Conservation (phyloP, 2,329 filamentous ascomycete species). For the Aspergillus aculeatinus region DNA sequence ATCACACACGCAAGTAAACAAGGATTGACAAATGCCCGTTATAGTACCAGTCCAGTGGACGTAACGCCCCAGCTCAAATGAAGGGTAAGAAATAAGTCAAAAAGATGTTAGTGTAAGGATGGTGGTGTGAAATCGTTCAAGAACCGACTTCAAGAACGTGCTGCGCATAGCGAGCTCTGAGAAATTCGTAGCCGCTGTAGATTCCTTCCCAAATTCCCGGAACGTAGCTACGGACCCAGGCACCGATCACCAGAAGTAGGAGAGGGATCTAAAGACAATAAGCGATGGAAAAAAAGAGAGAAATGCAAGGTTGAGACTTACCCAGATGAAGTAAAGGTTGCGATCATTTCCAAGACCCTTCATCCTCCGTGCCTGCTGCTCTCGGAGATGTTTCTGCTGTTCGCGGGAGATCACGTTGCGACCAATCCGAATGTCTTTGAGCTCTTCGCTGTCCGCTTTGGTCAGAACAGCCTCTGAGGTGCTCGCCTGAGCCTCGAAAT, state of each 20-base stretch:
- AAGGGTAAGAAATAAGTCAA: slow-evolving; percentile 16
- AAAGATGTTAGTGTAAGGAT: slow-evolving; percentile 16
- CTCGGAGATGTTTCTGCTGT: slow-evolving; percentile 48
- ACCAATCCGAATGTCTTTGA: slow-evolving; percentile 45
- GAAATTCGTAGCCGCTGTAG: slow-evolving; percentile 39
- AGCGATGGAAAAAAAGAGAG: slow-evolving; percentile 16
- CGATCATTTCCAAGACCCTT: slow-evolving; percentile 51
- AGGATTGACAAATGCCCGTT: slow-evolving; percentile 19
- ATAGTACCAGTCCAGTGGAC: slow-evolving; percentile 17
- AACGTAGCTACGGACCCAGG: slow-evolving; percentile 46
- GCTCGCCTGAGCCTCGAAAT: slow-evolving; percentile 41
- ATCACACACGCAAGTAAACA: slow-evolving; percentile 14
- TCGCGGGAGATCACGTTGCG: slow-evolving; percentile 44
- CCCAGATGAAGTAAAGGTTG: slow-evolving; percentile 57
- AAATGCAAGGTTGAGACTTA: slow-evolving; percentile 32
- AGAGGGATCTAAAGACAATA: slow-evolving; percentile 45
- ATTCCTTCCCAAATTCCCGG: slow-evolving; percentile 44
- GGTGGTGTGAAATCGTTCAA: slow-evolving; percentile 18
- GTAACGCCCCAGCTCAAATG: slow-evolving; percentile 28
- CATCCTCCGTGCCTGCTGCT: slow-evolving; percentile 48
- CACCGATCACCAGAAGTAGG: slow-evolving; percentile 45
- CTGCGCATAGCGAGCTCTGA: slow-evolving; percentile 37
- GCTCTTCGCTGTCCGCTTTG: slow-evolving; percentile 34
- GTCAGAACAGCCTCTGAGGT: slow-evolving; percentile 19
- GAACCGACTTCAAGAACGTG: slow-evolving; percentile 33